Percentiles rank a stretch among this genome's conserved stretches.
Evolutionary conservation across 176 grass and related monocot species (phyloP).

Genomic region (Carex parvula): DNA sequence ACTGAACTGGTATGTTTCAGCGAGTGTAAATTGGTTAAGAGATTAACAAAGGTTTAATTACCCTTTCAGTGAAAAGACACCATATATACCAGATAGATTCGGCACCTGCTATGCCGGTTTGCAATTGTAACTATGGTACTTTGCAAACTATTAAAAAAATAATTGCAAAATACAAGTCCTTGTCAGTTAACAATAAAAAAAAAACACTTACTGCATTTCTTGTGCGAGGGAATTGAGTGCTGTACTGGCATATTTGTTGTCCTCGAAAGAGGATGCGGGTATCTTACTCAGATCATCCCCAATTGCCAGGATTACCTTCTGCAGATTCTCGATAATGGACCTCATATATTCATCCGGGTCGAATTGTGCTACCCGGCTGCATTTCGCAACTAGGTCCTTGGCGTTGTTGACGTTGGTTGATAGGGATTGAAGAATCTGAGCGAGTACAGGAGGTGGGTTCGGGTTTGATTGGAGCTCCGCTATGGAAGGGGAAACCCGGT

Average conservation of each 20-base stretch:
- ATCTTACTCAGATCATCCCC: conserved; percentile 58
- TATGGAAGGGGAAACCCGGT: conserved; percentile 17
- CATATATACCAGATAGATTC: conserved; percentile 13
- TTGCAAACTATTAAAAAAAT: background rate
- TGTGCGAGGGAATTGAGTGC: conserved; percentile 21
- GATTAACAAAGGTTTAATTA: background rate
- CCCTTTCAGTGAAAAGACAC: background rate
- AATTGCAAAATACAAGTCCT: conserved; percentile 7
- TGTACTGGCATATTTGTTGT: conserved; percentile 32
- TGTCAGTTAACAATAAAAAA: background rate
- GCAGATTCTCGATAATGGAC: conserved; percentile 46
- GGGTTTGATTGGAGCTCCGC: conserved; percentile 35
- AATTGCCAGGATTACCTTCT: conserved; percentile 58
- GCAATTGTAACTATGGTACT: conserved; percentile 21
- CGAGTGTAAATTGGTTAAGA: background rate
- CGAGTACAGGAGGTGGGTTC: conserved; percentile 15
- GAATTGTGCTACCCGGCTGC: conserved; percentile 29
- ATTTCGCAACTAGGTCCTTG: conserved; percentile 56
- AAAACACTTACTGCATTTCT: conserved; percentile 27
- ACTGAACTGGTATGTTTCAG: background rate
- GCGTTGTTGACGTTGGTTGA: conserved; percentile 62
- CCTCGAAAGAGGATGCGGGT: conserved; percentile 37
- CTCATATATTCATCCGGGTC: conserved; percentile 51
- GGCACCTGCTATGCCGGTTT: background rate
- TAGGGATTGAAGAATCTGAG: conserved; percentile 43